phyloP scores from a whole-genome alignment of 1,284 basidiomycete genomes.

The Ustilago crameri region DNA sequence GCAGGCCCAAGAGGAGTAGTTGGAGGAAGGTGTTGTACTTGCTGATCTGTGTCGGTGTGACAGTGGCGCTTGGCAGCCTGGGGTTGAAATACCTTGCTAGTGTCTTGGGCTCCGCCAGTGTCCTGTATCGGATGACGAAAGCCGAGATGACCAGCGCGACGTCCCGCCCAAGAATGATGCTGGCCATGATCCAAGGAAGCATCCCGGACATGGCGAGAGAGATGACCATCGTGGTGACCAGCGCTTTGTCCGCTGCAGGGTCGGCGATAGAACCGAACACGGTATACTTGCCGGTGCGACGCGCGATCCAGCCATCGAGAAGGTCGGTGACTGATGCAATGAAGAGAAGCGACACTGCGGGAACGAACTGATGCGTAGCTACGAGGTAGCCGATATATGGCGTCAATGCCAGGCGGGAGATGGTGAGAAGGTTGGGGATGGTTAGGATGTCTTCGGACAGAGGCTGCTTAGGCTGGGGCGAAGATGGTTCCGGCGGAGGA shows the following conservation, averaged over 20 bases:
- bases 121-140: slow-evolving; percentile 91
- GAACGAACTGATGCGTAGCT: slow-evolving; percentile 80
- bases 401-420: slow-evolving; percentile 85
- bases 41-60: slow-evolving; percentile 78
- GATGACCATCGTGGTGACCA: slow-evolving; percentile 93
- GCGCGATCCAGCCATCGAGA: slow-evolving; percentile 90
- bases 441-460: slow-evolving; percentile 90
- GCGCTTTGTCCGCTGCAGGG: slow-evolving; percentile 93
- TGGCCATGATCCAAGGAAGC: slow-evolving; percentile 84
- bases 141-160: slow-evolving; percentile 86
- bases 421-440: slow-evolving; percentile 87
- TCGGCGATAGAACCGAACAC: slow-evolving; percentile 95
- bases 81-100: slow-evolving; percentile 93
- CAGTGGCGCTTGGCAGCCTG: slow-evolving; percentile 90
- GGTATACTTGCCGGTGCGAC: slow-evolving; percentile 77
- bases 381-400: slow-evolving; percentile 93
- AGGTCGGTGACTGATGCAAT: slow-evolving; percentile 90
- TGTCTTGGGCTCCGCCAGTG: slow-evolving; percentile 89
- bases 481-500: slow-evolving; percentile 67
- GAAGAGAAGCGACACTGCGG: slow-evolving; percentile 83
- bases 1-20: slow-evolving; percentile 85
- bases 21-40: slow-evolving; percentile 89
- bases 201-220: slow-evolving; percentile 84
- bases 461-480: slow-evolving; percentile 15
- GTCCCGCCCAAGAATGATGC: slow-evolving; percentile 89